Evolutionary conservation across 2,329 filamentous ascomycete species (phyloP).

Genomic region (Aspergillus transmontanensis): DNA sequence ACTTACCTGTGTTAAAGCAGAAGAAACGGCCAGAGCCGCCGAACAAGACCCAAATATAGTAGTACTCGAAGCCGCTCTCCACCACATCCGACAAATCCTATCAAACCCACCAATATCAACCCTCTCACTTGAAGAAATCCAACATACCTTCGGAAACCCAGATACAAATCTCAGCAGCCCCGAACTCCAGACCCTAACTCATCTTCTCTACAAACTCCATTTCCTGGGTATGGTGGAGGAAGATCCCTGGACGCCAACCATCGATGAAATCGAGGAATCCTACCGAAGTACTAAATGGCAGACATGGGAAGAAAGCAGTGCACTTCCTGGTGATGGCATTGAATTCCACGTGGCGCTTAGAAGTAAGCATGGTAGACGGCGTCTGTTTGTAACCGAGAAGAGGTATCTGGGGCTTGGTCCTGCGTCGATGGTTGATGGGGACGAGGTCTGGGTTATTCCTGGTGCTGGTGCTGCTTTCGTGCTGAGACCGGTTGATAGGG

Average conservation of each 20-base stretch:
- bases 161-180: slow-evolving; percentile 6
- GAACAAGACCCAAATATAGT: neutral
- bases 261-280: slow-evolving; percentile 1
- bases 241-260: neutral
- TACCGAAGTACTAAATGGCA: neutral
- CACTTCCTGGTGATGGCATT: neutral
- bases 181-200: slow-evolving; percentile 2
- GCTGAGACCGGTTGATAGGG: neutral
- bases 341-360: neutral
- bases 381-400: slow-evolving; percentile 7
- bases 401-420: slow-evolving; percentile 6
- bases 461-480: slow-evolving; percentile 4
- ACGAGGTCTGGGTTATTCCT: slow-evolving; percentile 7
- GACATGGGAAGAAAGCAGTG: slow-evolving; percentile 6
- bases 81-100: neutral
- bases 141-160: neutral
- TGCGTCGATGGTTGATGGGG: slow-evolving; percentile 3
- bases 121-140: neutral
- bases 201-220: slow-evolving; percentile 6
- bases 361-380: slow-evolving; percentile 3
- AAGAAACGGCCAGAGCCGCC: neutral
- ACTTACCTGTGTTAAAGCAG: slow-evolving; percentile 2
- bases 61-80: neutral
- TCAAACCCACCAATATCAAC: neutral
- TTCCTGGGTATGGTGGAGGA: slow-evolving; percentile 4